Evolutionary conservation across 345 rosid species (phyloP), one percentile per base, ranked within the genome.

Genomic region (Camelina sativa): DNA sequence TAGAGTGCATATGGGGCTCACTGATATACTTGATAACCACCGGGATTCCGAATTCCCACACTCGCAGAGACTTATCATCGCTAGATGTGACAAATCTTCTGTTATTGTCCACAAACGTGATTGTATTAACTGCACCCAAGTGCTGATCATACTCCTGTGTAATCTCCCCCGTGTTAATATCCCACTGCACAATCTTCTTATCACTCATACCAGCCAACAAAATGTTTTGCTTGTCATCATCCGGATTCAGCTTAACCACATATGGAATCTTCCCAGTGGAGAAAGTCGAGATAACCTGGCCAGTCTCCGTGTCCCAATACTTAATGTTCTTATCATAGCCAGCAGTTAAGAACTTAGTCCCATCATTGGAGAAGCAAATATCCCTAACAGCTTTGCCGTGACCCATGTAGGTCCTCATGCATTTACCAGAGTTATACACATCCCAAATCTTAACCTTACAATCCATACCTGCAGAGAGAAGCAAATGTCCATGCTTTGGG

Each of bases 151-250:
- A 90, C 80, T 88, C 92, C 64, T 90, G 99, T 0, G 98, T 92
- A 23, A 95, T 86, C 84, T 95, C 91, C 68, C 96, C 96, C 0
- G 92, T 62, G n/a, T 89, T 90, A 81, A 95, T 90, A 85, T 95
- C 99, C 99, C 99, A 95, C 80, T 95, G 99, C 62, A 92, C 98
- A 54, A 95, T 95, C 91, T 95, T 95, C 83, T 95, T 95, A 86
- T 92, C 98, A 46, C 98, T 95, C 99, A 95, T 92, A 32, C 98
- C 99, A 0, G 97, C 99, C 84, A 95, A 86, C 80, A 95, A 80
- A 67, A 92, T 86, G 54, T 89, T 92, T 87, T 92, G 99, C 83
- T 95, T 95, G 74, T 95, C 98, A 55, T 92, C 92, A 75, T 92
- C 97, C 0, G 98, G 99, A 76, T 95, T 91, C 60, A 95, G 85